A percentile compares a stretch with the other conserved stretches of the same genome.
Evolutionary conservation across 176 grass and related monocot genomes (phyloP).

Genomic region (Oryza longistaminata): DNA sequence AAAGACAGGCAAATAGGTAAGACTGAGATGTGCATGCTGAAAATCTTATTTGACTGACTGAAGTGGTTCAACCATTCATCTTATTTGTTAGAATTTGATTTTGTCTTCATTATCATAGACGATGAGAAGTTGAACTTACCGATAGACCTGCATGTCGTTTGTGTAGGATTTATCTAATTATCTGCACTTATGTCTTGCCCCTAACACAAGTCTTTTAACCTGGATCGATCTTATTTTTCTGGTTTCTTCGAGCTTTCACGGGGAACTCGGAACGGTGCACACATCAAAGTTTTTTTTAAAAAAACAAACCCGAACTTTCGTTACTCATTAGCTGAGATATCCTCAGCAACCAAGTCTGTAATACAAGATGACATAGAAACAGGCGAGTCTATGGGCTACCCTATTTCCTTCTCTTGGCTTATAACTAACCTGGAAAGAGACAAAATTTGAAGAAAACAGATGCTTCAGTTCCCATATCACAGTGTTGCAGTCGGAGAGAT

Average conservation of each 20-base stretch:
- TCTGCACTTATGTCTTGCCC: too few relatives aligned
- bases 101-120: not conserved
- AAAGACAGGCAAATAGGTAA: not conserved
- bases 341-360: too few relatives aligned
- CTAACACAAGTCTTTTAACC: not conserved
- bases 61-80: not conserved
- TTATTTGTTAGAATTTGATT: not conserved
- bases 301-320: too few relatives aligned
- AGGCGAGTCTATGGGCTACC: too few relatives aligned
- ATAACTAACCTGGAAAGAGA: too few relatives aligned
- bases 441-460: too few relatives aligned
- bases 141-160: not conserved
- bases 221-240: not conserved
- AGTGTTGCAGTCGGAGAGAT: too few relatives aligned
- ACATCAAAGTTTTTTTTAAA: too few relatives aligned
- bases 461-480: too few relatives aligned
- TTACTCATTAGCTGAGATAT: too few relatives aligned
- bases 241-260: not conserved
- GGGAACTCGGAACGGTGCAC: not conserved
- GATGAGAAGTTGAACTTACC: not conserved
- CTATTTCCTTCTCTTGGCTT: too few relatives aligned
- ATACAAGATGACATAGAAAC: too few relatives aligned
- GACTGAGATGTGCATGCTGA: not conserved
- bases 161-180: not conserved
- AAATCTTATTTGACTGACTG: not conserved